phyloP scores from a whole-genome alignment of 1,139 yeast species.

The Sugiyamaella japonica region DNA sequence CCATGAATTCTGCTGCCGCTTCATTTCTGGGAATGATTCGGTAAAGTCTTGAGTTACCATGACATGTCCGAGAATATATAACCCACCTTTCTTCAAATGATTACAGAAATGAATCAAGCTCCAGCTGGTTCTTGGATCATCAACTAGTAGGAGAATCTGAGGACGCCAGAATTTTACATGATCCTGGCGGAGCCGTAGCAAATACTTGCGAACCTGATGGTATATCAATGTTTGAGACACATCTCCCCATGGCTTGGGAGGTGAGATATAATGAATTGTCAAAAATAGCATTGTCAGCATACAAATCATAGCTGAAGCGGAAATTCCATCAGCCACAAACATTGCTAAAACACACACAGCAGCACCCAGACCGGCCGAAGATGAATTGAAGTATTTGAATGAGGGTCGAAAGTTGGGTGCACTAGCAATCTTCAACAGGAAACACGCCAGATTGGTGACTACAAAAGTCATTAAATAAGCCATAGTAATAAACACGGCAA shows the following conservation, averaged over 20 bases:
- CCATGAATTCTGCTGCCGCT: conserved; percentile 80
- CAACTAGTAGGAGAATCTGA: conserved; percentile 81
- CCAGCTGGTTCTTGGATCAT: conserved; percentile 90
- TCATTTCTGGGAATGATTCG: conserved; percentile 63
- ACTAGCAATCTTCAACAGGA: conserved; percentile 77
- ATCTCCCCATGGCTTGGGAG: conserved; percentile 97
- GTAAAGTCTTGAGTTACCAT: conserved; percentile 58
- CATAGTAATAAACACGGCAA: conserved; percentile 95
- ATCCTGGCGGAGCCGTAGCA: conserved; percentile 77
- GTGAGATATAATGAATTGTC: conserved; percentile 82
- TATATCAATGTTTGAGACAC: conserved; percentile 91
- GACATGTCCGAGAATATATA: conserved; percentile 90
- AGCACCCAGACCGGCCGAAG: conserved; percentile 79
- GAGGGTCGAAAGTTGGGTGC: conserved; percentile 98
- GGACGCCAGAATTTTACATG: conserved; percentile 98
- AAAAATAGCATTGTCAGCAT: conserved; percentile 66
- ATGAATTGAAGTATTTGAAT: conserved; percentile 77
- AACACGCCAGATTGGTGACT: conserved; percentile 91
- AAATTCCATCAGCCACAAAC: conserved; percentile 90
- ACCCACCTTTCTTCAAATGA: conserved; percentile 90
- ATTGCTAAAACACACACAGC: conserved; percentile 71
- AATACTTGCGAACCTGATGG: conserved; percentile 91
- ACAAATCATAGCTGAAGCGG: conserved; percentile 74
- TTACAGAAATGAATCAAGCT: conserved; percentile 91
- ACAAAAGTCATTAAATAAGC: conserved; percentile 94